Evolutionary conservation across 75 land plant species (phyloP).

Genomic region (Ceratopteris richardii): DNA sequence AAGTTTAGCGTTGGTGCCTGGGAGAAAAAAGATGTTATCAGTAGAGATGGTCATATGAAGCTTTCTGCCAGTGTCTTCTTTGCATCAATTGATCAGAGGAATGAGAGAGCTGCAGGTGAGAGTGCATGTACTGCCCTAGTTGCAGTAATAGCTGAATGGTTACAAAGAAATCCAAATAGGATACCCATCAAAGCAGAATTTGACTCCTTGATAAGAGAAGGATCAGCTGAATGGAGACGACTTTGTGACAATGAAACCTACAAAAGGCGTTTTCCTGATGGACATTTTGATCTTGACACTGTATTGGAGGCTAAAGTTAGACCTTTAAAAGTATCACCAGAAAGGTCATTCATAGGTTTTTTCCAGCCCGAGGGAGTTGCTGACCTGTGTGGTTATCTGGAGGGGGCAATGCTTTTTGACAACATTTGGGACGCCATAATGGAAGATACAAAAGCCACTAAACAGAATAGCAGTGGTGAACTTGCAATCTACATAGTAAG

Average conservation of each 20-base stretch:
- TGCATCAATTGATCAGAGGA: constrained; percentile 93
- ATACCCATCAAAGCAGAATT: constrained; percentile 89
- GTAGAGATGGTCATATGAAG: constrained; percentile 80
- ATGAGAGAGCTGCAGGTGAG: constrained; percentile 93
- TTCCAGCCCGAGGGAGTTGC: constrained; percentile 68
- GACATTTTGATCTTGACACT: constrained; percentile 92
- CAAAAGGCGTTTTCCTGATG: constrained; percentile 64
- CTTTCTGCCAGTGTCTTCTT: constrained; percentile 68
- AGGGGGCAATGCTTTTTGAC: constrained; percentile 87
- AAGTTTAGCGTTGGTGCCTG: constrained; percentile 74
- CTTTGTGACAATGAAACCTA: constrained; percentile 58
- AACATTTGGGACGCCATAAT: constrained; percentile 83
- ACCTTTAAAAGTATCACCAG: constrained; percentile 53
- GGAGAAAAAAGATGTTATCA: constrained; percentile 63
- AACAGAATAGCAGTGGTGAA: constrained; percentile 5
- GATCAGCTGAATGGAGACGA: constrained; percentile 88
- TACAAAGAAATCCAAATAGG: constrained; percentile 43
- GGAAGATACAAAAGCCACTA: constrained; percentile 3
- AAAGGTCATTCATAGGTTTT: constrained; percentile 79
- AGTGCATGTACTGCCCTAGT: constrained; percentile 98
- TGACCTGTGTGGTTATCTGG: constrained; percentile 52
- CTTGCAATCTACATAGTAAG: constrained; percentile 72
- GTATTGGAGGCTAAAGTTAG: constrained; percentile 68
- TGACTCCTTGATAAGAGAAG: constrained; percentile 77
- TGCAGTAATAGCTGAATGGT: constrained; percentile 93